Percentiles rank a stretch among this genome's conserved stretches.
Conservation (phyloP, 192 early-diverging fungal genomes). For the Backusella australiensis region DNA sequence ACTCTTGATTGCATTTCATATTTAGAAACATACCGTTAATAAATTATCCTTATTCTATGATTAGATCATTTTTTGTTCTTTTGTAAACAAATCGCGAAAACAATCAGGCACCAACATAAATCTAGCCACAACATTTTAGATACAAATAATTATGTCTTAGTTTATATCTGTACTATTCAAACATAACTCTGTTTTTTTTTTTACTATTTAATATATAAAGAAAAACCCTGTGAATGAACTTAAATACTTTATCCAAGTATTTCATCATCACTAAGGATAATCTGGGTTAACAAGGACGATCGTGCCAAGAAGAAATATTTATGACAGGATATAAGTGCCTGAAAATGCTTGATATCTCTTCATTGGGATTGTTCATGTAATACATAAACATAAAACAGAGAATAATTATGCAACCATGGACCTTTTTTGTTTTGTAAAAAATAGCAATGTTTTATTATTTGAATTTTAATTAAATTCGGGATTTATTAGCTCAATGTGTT, state of each 20-base stretch:
- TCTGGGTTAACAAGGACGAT: neutral
- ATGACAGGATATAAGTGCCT: neutral
- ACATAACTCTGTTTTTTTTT: neutral
- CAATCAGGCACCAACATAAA: neutral
- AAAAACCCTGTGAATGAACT: neutral
- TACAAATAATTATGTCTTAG: no score
- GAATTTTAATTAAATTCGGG: neutral
- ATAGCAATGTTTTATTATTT: neutral
- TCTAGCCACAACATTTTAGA: no score
- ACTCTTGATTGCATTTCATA: constrained; percentile 4
- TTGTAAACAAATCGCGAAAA: neutral
- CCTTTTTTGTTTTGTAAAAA: neutral
- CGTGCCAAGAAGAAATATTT: neutral
- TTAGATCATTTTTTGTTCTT: neutral
- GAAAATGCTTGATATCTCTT: neutral
- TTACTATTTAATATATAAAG: neutral
- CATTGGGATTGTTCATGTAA: neutral
- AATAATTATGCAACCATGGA: neutral
- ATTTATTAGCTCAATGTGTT: neutral
- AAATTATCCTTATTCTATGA: neutral
- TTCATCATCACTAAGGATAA: neutral
- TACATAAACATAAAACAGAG: neutral
- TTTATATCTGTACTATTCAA: neutral
- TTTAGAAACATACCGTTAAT: constrained; percentile 4
- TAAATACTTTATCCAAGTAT: neutral